phyloP scores from a whole-genome alignment of 2,329 filamentous ascomycete genomes.

The Cercospora zeae-maydis region DNA sequence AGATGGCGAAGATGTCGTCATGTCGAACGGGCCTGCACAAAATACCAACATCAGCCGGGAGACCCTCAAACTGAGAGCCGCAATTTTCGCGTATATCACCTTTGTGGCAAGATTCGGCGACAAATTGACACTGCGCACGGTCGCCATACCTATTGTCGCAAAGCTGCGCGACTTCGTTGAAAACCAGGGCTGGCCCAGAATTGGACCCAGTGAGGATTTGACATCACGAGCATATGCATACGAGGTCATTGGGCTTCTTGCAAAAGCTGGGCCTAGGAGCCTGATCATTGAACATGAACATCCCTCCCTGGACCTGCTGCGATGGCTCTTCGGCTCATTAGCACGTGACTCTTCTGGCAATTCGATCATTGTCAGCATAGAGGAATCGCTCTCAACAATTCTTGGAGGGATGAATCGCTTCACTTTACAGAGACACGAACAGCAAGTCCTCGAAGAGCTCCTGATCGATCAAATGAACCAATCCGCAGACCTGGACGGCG shows the following conservation, averaged over 20 bases:
- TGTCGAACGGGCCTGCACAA: slow-evolving; percentile 30
- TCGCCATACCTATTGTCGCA: slow-evolving; percentile 66
- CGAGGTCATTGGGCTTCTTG: slow-evolving; percentile 82
- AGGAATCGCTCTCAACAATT: slow-evolving; percentile 79
- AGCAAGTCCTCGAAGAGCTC: slow-evolving; percentile 51
- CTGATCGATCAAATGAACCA: slow-evolving; percentile 58
- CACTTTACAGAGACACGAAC: slow-evolving; percentile 42
- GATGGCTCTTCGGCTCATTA: slow-evolving; percentile 81
- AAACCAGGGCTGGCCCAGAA: slow-evolving; percentile 76
- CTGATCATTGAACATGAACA: slow-evolving; percentile 46
- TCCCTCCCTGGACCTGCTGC: slow-evolving; percentile 54
- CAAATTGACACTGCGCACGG: slow-evolving; percentile 55
- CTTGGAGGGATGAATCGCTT: slow-evolving; percentile 55
- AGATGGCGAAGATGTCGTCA: slow-evolving; percentile 34
- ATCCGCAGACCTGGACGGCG: slow-evolving; percentile 32
- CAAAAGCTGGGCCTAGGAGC: slow-evolving; percentile 60
- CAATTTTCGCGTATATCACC: slow-evolving; percentile 80
- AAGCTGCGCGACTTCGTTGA: slow-evolving; percentile 71
- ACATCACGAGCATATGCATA: slow-evolving; percentile 76
- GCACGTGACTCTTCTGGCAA: slow-evolving; percentile 72
- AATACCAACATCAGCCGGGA: slow-evolving; percentile 62
- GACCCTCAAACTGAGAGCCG: slow-evolving; percentile 72
- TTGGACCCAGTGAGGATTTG: slow-evolving; percentile 54
- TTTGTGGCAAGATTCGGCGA: slow-evolving; percentile 78
- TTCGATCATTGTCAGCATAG: slow-evolving; percentile 77